These are phyloP conservation scores for Ceratobasidium sp. DNA, from an alignment of 1,284 basidiomycete species.

Conservation along the genomic window DNA sequence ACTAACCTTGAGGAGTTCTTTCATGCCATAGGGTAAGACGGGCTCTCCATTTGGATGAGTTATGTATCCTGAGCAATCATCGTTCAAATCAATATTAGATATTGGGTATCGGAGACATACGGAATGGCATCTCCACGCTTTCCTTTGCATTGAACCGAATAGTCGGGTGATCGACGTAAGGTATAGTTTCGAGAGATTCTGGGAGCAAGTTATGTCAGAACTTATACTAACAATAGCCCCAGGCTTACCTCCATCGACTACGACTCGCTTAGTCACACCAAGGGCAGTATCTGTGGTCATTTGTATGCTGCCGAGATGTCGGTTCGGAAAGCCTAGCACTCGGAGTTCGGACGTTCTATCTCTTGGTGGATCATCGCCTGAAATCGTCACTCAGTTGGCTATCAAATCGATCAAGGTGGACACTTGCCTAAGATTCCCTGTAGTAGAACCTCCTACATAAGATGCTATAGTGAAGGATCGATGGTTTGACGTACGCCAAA, in stretches of 20 bases:
- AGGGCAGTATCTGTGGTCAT: slow-evolving; percentile 99
- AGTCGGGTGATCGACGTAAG: slow-evolving; percentile 82
- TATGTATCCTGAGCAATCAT: slow-evolving; percentile 71
- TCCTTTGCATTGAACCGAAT: slow-evolving; percentile 84
- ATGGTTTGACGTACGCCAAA: slow-evolving; percentile 68
- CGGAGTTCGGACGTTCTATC: slow-evolving; percentile 90
- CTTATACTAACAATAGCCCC: not conserved
- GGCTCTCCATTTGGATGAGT: slow-evolving; percentile 58
- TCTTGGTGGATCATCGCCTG: slow-evolving; percentile 89
- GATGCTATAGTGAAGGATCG: not conserved
- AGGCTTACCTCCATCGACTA: slow-evolving; percentile 73
- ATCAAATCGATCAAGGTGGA: slow-evolving; percentile 49
- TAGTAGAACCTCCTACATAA: not conserved
- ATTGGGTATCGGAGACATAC: slow-evolving; percentile 56
- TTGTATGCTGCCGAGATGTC: slow-evolving; percentile 85
- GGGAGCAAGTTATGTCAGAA: slow-evolving; percentile 15
- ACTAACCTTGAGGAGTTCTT: slow-evolving; percentile 66
- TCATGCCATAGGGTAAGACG: slow-evolving; percentile 89
- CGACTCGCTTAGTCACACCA: slow-evolving; percentile 88
- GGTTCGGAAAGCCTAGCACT: slow-evolving; percentile 81
- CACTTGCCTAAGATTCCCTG: slow-evolving; percentile 52
- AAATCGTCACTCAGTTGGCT: not conserved
- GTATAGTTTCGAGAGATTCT: slow-evolving; percentile 74
- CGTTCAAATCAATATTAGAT: not conserved
- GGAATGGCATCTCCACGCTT: slow-evolving; percentile 94